These are phyloP conservation scores for Chrysochromulina tobinii DNA, from an alignment of 78 protist species.

Conservation along the genomic window DNA sequence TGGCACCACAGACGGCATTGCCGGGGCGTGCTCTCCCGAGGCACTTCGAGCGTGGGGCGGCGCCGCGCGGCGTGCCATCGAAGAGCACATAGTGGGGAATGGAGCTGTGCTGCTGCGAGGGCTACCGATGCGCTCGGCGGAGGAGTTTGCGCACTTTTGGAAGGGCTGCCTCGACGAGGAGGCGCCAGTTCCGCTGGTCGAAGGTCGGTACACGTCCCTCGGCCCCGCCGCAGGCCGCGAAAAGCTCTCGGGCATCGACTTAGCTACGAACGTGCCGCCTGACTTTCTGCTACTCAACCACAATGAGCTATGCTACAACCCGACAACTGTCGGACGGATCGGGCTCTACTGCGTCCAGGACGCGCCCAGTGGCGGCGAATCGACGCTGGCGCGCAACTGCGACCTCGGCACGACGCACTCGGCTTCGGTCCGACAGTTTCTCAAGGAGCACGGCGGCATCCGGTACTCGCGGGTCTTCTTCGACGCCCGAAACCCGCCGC, in stretches of 20 bases:
- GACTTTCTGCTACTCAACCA: constrained; percentile 16
- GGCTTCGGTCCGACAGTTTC: background rate
- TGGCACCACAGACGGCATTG: too few species aligned
- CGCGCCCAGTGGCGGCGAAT: constrained; percentile 1
- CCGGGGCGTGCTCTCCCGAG: too few species aligned
- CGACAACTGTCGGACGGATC: background rate
- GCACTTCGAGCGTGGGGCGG: background rate
- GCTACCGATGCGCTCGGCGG: constrained; percentile 21
- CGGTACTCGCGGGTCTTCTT: background rate
- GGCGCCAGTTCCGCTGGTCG: constrained; percentile 1
- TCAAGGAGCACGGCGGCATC: background rate
- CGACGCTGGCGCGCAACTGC: constrained; percentile 8
- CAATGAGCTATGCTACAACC: constrained; percentile 29
- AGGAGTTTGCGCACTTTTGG: constrained; percentile 9
- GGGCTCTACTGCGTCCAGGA: constrained; percentile 17
- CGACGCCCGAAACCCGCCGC: background rate
- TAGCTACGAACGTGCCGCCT: constrained; percentile 28
- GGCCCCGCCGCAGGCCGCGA: background rate
- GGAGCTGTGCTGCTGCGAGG: constrained; percentile 29
- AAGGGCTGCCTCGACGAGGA: background rate
- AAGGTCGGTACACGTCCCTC: background rate
- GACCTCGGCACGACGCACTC: background rate
- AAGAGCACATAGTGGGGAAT: background rate
- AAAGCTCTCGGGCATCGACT: constrained; percentile 13
- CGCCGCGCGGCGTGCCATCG: background rate